A percentile compares a stretch with the other conserved stretches of the same genome.
Conservation (phyloP, 768 basidiomycete species). For the Tulasnella sp. region DNA sequence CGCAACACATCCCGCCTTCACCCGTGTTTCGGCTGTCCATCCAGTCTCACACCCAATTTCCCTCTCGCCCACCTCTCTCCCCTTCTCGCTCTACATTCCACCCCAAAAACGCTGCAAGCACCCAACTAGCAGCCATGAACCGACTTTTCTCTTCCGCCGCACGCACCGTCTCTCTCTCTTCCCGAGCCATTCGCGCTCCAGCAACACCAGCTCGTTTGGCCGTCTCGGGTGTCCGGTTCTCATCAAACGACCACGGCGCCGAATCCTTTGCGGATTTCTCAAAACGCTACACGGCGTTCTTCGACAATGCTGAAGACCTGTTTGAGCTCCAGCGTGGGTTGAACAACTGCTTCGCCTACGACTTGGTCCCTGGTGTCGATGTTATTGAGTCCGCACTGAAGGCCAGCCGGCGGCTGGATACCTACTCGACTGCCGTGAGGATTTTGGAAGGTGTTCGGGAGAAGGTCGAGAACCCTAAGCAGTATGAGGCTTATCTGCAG, state of each 20-base stretch:
- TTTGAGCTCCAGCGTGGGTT: slow-evolving; percentile 99
- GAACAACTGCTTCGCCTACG: slow-evolving; percentile 99
- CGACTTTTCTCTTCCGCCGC: slow-evolving; percentile 19
- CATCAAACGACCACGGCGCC: slow-evolving; percentile 51
- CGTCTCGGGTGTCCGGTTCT: slow-evolving; percentile 4
- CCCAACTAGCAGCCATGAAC: slow-evolving; percentile 18
- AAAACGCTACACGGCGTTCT: slow-evolving; percentile 91
- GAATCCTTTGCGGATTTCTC: slow-evolving; percentile 96
- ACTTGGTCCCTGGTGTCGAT: slow-evolving; percentile 83
- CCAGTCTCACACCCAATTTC: slow-evolving; percentile 19
- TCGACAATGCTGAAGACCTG: slow-evolving; percentile 88
- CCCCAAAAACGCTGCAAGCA: neutral
- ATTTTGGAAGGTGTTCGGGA: slow-evolving; percentile 95
- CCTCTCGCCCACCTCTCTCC: slow-evolving; percentile 1
- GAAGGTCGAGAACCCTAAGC: slow-evolving; percentile 96
- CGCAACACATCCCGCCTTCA: slow-evolving; percentile 11
- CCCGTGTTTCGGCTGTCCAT: slow-evolving; percentile 12
- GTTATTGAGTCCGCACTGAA: slow-evolving; percentile 87
- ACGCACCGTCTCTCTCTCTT: neutral
- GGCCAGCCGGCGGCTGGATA: slow-evolving; percentile 89
- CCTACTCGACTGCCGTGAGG: slow-evolving; percentile 95
- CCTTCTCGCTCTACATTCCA: neutral
- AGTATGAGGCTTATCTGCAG: slow-evolving; percentile 91
- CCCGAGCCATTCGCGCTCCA: slow-evolving; percentile 9
- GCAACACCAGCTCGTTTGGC: slow-evolving; percentile 3